Conservation (phyloP, 345 rosid species). For the Kernera saxatilis region DNA sequence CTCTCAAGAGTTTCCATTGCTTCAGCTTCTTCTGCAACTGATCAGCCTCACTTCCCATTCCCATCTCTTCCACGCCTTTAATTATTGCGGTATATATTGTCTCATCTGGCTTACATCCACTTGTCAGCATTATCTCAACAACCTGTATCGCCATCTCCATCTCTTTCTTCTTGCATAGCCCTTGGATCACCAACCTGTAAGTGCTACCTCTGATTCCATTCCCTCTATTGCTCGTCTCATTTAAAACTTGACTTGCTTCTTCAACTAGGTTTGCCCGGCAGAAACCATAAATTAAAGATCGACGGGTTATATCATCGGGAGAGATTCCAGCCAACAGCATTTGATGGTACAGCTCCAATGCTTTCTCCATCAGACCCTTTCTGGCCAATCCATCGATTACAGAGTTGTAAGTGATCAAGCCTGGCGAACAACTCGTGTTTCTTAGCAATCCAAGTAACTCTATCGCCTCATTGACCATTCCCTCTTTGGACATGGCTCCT, state of each 20-base stretch:
- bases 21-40: constrained; percentile 47
- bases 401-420: constrained; percentile 63
- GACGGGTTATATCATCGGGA: constrained; percentile 76
- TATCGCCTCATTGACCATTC: constrained; percentile 62
- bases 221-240: constrained; percentile 48
- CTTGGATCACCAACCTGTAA: constrained; percentile 48
- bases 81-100: constrained; percentile 36
- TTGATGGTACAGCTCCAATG: constrained; percentile 44
- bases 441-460: constrained; percentile 43
- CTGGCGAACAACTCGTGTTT: constrained; percentile 47
- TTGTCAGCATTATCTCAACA: constrained; percentile 61
- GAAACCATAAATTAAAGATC: constrained; percentile 65
- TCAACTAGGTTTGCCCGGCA: constrained; percentile 42
- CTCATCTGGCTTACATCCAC: constrained; percentile 48
- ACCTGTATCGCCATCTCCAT: constrained; percentile 61
- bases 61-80: constrained; percentile 50
- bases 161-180: constrained; percentile 52
- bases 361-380: constrained; percentile 48
- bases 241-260: constrained; percentile 53
- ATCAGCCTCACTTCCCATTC: constrained; percentile 57
- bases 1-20: constrained; percentile 37
- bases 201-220: constrained; percentile 41
- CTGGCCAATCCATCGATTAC: constrained; percentile 66
- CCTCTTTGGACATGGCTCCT: constrained; percentile 61
- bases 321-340: constrained; percentile 49